Conservation (phyloP, 1,284 basidiomycete genomes). For the Tylopilus sp. region DNA sequence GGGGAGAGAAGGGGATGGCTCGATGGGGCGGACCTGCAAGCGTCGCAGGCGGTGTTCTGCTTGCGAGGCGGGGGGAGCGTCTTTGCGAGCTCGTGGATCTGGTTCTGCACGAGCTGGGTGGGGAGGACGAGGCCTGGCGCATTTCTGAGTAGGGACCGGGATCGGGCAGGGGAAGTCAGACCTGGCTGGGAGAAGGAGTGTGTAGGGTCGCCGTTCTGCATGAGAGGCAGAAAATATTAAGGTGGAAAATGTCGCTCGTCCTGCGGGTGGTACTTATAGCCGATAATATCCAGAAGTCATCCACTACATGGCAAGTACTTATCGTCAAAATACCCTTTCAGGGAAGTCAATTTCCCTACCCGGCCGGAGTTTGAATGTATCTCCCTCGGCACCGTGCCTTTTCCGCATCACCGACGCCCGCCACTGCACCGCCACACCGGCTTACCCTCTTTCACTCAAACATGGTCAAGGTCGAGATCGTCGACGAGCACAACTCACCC, state of each 20-base stretch:
- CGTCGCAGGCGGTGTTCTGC: conserved; percentile 88
- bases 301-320: conserved; percentile 32
- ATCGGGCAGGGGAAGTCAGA: conserved; percentile 16
- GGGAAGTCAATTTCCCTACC: conserved; percentile 4
- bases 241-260: conserved; percentile 19
- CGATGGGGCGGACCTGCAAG: conserved; percentile 65
- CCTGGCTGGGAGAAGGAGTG: conserved; percentile 42
- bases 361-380: conserved; percentile 27
- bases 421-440: conserved; percentile 21
- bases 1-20: conserved; percentile 4
- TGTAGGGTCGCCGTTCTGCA: conserved; percentile 36
- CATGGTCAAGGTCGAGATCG: conserved; percentile 84
- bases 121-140: conserved; percentile 53
- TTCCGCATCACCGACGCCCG: conserved; percentile 18
- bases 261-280: conserved; percentile 29
- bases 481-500: conserved; percentile 70
- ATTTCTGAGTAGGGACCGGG: conserved; percentile 16
- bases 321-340: conserved; percentile 16
- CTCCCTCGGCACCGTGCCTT: conserved; percentile 25
- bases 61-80: conserved; percentile 71
- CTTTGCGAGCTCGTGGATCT: conserved; percentile 72
- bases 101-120: conserved; percentile 62
- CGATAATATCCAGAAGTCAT: conserved; percentile 13
- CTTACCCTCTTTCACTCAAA: not conserved
- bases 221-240: conserved; percentile 31